Base-by-base conservation (phyloP, 169 alveolate genomes). In the Cytauxzoon felis region DNA sequence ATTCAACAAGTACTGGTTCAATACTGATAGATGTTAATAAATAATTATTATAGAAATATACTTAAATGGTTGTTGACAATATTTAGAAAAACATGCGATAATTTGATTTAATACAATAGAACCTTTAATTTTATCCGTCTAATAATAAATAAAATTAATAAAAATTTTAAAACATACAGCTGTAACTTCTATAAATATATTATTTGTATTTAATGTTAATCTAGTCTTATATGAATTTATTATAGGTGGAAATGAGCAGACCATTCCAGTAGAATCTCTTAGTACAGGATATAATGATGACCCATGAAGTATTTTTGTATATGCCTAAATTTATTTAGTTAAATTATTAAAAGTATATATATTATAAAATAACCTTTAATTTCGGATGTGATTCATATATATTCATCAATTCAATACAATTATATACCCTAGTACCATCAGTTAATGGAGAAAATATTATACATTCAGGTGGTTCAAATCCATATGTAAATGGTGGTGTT, bases 221-320 rank as follows among this genome's bases (percentile, higher is more conserved):
- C 94, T 95, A 16, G 98, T 93, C 78, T 92, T 93, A 26, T 92
- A 93, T 52, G 98, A 93, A 80, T 98, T 98, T 63, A 96, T 96
- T 50, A 98, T 91, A 21, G 99, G 99, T 13, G 99, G 99, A 57
- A 97, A 82, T 7, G 99, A 96, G 42, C 96, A 82, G 21, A 96
- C 97, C 32, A 86, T 80, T 16, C 93, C 91, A 43, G 84, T 80
- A n/a, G 88, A 63, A 80, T 97, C 99, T 27, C 88, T 84, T 70
- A 96, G 89, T 19, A 95, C 92, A 18, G 99, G 98, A 73, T 88
- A 94, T 26, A 63, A 80, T 18, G 83, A 92, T 32, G 79, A 75
- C 57, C 84, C 87, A 67, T 89, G 91, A 41, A 95, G 88, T 56
- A 96, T 80, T 66, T 93, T 93, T 18, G 93, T 76, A 80, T 89